phyloP scores from a whole-genome alignment of 2,329 filamentous ascomycete species.

The Ophioceras dolichostomum region DNA sequence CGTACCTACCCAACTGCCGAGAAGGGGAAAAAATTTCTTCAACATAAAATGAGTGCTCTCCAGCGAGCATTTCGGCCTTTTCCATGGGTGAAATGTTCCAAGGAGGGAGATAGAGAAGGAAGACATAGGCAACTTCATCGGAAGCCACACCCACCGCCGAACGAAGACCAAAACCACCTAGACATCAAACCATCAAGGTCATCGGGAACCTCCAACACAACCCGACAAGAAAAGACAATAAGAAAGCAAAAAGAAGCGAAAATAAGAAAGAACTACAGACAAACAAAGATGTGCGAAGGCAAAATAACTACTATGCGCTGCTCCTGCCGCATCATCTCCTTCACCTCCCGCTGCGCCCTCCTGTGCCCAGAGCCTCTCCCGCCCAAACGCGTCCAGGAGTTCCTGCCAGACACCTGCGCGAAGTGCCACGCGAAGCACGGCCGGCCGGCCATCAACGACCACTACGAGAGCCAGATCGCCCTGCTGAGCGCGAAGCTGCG shows the following conservation, averaged over 20 bases:
- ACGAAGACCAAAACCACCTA: not conserved
- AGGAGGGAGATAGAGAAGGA: too few species aligned
- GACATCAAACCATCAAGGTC: not conserved
- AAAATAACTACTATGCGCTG: not conserved
- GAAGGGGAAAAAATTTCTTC: too few species aligned
- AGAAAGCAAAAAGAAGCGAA: too few species aligned
- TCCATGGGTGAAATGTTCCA: too few species aligned
- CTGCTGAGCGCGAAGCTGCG: not conserved
- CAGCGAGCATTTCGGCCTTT: too few species aligned
- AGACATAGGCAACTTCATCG: too few species aligned
- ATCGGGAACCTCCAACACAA: not conserved
- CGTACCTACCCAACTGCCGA: too few species aligned
- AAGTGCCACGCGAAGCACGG: slow-evolving; percentile 1
- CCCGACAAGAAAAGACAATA: too few species aligned
- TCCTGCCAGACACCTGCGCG: slow-evolving; percentile 1
- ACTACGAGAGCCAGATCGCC: not conserved
- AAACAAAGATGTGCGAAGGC: slow-evolving; percentile 1
- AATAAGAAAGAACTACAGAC: too few species aligned
- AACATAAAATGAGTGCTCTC: too few species aligned
- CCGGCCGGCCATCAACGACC: not conserved
- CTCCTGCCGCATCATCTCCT: not conserved
- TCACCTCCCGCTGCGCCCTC: not conserved
- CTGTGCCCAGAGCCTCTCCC: not conserved
- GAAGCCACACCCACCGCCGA: too few species aligned
- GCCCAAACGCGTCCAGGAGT: not conserved